Conservation (phyloP, 2,329 filamentous ascomycete species). For the Fonsecaea pedrosoi region DNA sequence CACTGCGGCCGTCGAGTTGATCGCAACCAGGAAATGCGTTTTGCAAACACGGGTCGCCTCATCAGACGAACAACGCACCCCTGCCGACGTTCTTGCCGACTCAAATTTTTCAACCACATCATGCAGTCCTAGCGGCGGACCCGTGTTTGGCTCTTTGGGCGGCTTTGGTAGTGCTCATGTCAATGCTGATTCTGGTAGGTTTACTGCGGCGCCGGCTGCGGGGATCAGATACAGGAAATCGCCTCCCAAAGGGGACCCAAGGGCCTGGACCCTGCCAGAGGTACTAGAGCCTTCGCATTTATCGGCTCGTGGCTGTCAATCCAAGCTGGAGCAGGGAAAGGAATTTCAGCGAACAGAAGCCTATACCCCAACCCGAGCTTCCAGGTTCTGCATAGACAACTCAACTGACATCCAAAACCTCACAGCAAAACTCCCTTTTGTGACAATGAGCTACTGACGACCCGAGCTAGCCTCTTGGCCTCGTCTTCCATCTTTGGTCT, state of each 20-base stretch:
- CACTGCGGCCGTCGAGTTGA: not conserved
- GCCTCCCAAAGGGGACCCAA: not conserved
- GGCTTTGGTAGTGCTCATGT: not conserved
- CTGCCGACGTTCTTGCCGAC: not conserved
- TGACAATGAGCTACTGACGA: not conserved
- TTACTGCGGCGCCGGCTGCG: not conserved
- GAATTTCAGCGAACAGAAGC: not conserved
- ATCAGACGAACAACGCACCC: not conserved
- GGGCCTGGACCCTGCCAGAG: not conserved
- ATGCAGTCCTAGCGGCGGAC: not conserved
- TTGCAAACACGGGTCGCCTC: not conserved
- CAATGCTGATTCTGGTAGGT: not conserved
- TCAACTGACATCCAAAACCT: not conserved
- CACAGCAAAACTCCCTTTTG: not conserved
- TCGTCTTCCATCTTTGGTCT: not conserved
- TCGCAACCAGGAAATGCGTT: not conserved
- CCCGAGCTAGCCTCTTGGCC: not conserved
- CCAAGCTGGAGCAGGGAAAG: not conserved
- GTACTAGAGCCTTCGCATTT: not conserved
- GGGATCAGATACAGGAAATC: not conserved
- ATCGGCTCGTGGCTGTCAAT: not conserved
- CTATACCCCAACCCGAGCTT: not conserved
- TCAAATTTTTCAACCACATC: not conserved
- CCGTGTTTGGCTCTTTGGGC: not conserved
- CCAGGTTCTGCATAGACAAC: not conserved